Conservation (phyloP, 2,329 filamentous ascomycete genomes). For the Hirsutella minnesotensis region DNA sequence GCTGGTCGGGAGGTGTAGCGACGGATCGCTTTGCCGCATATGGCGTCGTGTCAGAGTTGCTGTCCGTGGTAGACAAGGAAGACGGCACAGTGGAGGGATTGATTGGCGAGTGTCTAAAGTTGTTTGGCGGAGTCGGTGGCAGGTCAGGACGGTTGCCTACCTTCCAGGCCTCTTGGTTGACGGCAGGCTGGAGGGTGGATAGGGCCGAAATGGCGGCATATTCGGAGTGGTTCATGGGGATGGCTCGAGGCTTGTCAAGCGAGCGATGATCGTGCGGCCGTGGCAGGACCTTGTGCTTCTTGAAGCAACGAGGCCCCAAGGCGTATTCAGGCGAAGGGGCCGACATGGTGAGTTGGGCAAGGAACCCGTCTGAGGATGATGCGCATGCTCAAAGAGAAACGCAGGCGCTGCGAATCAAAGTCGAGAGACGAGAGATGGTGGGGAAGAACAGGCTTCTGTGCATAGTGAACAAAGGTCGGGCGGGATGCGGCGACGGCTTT, state of each 20-base stretch:
- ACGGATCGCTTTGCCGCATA: slow-evolving; percentile 28
- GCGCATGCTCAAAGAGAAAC: not conserved
- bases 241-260: slow-evolving; percentile 13
- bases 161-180: slow-evolving; percentile 29
- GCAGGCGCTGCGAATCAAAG: not conserved
- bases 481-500: not conserved
- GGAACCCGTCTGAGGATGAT: not conserved
- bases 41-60: slow-evolving; percentile 24
- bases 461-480: not conserved
- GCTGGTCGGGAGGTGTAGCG: slow-evolving; percentile 52
- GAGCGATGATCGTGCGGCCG: slow-evolving; percentile 17
- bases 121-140: slow-evolving; percentile 52
- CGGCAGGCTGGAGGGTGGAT: slow-evolving; percentile 10
- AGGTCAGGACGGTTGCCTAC: slow-evolving; percentile 35
- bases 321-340: slow-evolving; percentile 14
- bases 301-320: slow-evolving; percentile 25
- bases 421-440: not conserved
- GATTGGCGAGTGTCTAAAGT: slow-evolving; percentile 45
- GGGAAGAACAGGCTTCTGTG: not conserved
- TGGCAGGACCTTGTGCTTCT: slow-evolving; percentile 33
- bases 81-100: slow-evolving; percentile 32
- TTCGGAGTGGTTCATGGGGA: slow-evolving; percentile 9
- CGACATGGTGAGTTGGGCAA: slow-evolving; percentile 10
- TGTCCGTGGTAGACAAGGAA: slow-evolving; percentile 27
- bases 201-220: slow-evolving; percentile 16